phyloP scores from a whole-genome alignment of 805 yeast genomes.

The Scheffersomyces amazonensis region DNA sequence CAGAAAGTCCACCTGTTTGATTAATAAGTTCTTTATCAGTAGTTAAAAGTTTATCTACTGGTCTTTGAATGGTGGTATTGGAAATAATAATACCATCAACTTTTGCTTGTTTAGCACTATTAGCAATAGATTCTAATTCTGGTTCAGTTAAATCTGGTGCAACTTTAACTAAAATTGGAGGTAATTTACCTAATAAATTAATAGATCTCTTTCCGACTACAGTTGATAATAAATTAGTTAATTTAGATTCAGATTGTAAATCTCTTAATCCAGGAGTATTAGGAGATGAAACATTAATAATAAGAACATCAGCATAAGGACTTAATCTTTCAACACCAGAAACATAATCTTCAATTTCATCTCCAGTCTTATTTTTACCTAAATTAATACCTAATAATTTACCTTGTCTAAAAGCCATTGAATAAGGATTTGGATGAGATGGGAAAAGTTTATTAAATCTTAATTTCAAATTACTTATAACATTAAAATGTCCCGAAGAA shows the following conservation, averaged over 20 bases:
- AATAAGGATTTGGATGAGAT: constrained; percentile 17
- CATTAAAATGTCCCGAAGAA: constrained; percentile 81
- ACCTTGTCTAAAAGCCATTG: constrained; percentile 57
- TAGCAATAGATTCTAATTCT: constrained; percentile 80
- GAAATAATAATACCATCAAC: constrained; percentile 92
- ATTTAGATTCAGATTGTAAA: constrained; percentile 73
- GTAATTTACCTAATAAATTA: constrained; percentile 46
- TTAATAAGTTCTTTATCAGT: constrained; percentile 34
- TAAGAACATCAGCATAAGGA: constrained; percentile 81
- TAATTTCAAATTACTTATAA: constrained; percentile 60
- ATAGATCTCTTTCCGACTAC: constrained; percentile 67
- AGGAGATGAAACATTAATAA: constrained; percentile 91
- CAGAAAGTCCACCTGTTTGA: constrained; percentile 88
- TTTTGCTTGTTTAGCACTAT: constrained; percentile 68
- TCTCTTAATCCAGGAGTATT: constrained; percentile 94
- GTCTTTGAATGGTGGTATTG: constrained; percentile 88
- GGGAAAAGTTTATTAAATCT: constrained; percentile 49
- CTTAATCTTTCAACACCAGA: constrained; percentile 82
- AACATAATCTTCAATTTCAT: constrained; percentile 82
- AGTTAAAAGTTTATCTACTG: constrained; percentile 52
- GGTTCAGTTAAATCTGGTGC: constrained; percentile 89
- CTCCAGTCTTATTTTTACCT: constrained; percentile 92
- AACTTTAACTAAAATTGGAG: constrained; percentile 85
- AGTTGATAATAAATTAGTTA: constrained; percentile 61
- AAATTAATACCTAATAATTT: constrained; percentile 78